Evolutionary conservation across 805 yeast genomes (phyloP), one percentile per base, ranked within the genome.

Genomic region (Wickerhamia fluorescens): DNA sequence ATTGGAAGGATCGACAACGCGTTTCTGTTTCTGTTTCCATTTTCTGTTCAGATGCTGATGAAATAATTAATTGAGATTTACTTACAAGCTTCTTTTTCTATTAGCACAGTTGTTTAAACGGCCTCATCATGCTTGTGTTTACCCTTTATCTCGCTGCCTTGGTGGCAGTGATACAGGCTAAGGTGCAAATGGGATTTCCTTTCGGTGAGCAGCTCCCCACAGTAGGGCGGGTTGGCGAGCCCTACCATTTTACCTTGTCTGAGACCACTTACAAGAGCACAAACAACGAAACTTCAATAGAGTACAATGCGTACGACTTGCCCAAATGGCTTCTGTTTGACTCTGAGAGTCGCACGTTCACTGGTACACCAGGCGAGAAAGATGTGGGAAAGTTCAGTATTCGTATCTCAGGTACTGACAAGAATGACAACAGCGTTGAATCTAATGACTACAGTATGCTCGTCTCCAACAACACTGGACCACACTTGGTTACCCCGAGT

Each of bases 271-370:
- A 72, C 52, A 48, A 56, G 22, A 49, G 66, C 3, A 39, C 51
- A 24, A 49, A 59, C 27, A n/a, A n/a, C n/a, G 23, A 32, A 14
- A 56, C 53, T 14, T 29, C 55, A 6, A 65, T 87, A 20, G 34
- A 61, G 5, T 85, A 85, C 52, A 44, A 71, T 3, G 80, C 74
- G 1, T 52, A 61, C 13, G 57, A 66, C 30, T 58, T 79, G 28
- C 98, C 98, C 2, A 35, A 51, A 4, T 92, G 97, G 98, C 65
- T 92, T 11, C 44, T 61, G 1, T 85, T 89, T 40, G 94, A 87
- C 53, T 42, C 73, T 1, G 31, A 44, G 7, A 51, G 82, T 4
- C 66, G 82, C 29, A 68, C 78, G 0, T 66, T 89, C 14, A 46
- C 73, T 1, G 98, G 98, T 4, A 73, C 75, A 0, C 94, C 89